Percentiles rank a stretch among this genome's conserved stretches.
phyloP scores from a whole-genome alignment of 202 grass and related monocot species.

The Eragrostis tef region DNA sequence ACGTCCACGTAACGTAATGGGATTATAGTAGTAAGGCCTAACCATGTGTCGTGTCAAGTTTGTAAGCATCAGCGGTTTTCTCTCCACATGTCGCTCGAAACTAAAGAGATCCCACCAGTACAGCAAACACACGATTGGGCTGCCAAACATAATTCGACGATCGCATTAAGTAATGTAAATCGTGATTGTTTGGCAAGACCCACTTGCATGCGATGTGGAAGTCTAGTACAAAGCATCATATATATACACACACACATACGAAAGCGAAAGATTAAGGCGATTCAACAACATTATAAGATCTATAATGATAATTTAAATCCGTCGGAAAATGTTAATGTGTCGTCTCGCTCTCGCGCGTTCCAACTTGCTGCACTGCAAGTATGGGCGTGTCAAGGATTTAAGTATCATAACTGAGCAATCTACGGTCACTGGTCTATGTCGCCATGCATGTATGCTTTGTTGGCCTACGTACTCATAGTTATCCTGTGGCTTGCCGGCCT shows the following conservation, averaged over 20 bases:
- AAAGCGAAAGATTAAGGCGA: not conserved
- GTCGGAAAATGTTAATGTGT: not conserved
- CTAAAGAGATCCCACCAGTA: not conserved
- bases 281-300: not conserved
- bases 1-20: too few relatives aligned
- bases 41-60: too few relatives aligned
- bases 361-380: not conserved
- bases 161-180: too few relatives aligned
- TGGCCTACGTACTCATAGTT: not conserved
- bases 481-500: constrained; percentile 17
- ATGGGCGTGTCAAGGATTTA: not conserved
- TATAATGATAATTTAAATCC: not conserved
- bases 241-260: too few relatives aligned
- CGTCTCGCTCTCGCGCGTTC: not conserved
- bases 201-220: not conserved
- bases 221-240: not conserved
- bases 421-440: constrained; percentile 1
- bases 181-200: too few relatives aligned
- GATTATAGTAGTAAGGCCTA: too few relatives aligned
- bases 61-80: not conserved
- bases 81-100: not conserved
- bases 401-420: not conserved
- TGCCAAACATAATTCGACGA: too few relatives aligned
- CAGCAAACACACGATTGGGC: not conserved
- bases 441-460: not conserved